Evolutionary conservation across 192 early-diverging fungal species (phyloP).

Genomic region (Chytriomyces sp.): DNA sequence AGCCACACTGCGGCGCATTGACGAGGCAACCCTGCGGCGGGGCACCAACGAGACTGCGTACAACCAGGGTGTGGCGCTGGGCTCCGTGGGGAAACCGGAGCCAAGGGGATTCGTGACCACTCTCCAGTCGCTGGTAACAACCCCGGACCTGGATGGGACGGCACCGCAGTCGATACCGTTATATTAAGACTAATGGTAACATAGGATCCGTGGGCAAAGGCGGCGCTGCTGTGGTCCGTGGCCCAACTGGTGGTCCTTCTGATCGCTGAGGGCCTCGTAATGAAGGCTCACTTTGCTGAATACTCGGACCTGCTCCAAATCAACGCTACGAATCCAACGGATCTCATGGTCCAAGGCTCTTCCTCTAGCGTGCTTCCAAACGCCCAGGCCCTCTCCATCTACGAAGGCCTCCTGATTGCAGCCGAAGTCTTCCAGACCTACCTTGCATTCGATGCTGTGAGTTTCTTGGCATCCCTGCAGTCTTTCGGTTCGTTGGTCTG

Average conservation of each 20-base stretch:
- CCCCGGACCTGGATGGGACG: neutral
- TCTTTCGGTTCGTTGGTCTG: neutral
- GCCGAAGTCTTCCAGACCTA: conserved; percentile 50
- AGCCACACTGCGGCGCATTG: conserved; percentile 18
- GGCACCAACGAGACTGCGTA: neutral
- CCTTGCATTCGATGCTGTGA: conserved; percentile 52
- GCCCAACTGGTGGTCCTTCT: conserved; percentile 39
- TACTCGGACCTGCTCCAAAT: neutral
- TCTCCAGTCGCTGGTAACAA: neutral
- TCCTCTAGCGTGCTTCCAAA: neutral
- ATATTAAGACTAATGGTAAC: neutral
- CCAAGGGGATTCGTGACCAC: neutral
- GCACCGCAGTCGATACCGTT: neutral
- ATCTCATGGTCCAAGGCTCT: conserved; percentile 8
- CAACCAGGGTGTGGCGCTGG: neutral
- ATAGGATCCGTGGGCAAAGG: conserved; percentile 43
- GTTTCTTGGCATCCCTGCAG: neutral
- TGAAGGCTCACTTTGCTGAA: neutral
- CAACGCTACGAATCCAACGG: conserved; percentile 10
- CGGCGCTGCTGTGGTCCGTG: conserved; percentile 42
- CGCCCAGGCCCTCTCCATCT: conserved; percentile 42
- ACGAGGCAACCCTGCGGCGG: conserved; percentile 13
- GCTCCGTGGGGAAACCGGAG: neutral
- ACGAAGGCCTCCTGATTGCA: conserved; percentile 47
- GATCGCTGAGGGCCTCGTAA: conserved; percentile 20